Evolutionary conservation across 352 stramenopile genomes (phyloP).

Genomic region (Elongisporangium prolatum): DNA sequence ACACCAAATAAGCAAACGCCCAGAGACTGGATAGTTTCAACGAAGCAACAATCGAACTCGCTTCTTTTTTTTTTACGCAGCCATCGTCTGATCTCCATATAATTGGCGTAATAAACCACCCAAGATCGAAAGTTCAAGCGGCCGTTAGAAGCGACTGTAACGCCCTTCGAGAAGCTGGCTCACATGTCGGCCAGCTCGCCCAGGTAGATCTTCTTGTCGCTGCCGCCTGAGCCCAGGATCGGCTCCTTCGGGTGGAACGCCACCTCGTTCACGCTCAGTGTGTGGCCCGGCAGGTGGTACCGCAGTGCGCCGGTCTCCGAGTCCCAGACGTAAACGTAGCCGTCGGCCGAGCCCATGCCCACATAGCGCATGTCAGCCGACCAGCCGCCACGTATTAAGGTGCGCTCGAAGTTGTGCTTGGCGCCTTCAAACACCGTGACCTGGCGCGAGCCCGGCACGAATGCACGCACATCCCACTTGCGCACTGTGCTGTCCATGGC

Average conservation of each 20-base stretch:
- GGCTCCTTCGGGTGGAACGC: conserved; percentile 86
- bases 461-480: conserved; percentile 93
- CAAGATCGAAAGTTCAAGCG: background rate
- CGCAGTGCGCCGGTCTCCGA: conserved; percentile 85
- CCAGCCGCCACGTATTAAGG: conserved; percentile 91
- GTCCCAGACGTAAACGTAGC: conserved; percentile 95
- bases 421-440: conserved; percentile 69
- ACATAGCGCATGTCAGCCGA: conserved; percentile 86
- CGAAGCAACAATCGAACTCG: background rate
- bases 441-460: conserved; percentile 53
- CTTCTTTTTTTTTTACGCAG: background rate
- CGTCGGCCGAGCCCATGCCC: conserved; percentile 85
- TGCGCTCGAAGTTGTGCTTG: conserved; percentile 92
- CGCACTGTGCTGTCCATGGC: conserved; percentile 92
- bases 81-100: background rate
- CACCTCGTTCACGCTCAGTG: conserved; percentile 92
- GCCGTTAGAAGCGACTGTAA: background rate
- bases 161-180: background rate
- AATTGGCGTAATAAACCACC: too few relatives aligned
- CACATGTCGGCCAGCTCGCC: conserved; percentile 63
- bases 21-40: background rate
- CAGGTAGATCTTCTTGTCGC: conserved; percentile 86
- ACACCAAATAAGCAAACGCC: background rate
- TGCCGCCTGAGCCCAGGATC: conserved; percentile 82
- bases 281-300: conserved; percentile 93